Evolutionary conservation across 129 eudicot genomes (phyloP), one percentile per base, ranked within the genome.

Genomic region (Arctium lappa): DNA sequence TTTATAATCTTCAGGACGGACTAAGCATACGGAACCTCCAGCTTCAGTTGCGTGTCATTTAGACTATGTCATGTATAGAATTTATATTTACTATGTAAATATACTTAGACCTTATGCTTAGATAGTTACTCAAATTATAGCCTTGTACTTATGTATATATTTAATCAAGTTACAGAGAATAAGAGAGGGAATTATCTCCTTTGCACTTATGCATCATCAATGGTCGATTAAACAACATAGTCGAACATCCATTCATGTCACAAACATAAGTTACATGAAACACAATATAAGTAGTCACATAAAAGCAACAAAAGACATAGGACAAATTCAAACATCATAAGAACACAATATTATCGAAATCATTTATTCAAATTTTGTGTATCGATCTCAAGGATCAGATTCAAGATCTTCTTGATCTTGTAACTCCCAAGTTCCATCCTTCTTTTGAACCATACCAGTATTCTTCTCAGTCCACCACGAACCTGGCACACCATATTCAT

Each of bases 361-460:
- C 15, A 2, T 46, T 46, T 46, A 46, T 46, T 46, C 13, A 46
- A 10, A 46, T 9, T 46, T 3, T 2, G 12, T 13, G 22, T 69
- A 39, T 73, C 60, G 5, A 38, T 73, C 32, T 69, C 83, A 71
- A 0, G 50, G 69, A 33, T 82, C 86, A 18, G 30, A 86, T 63
- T 87, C 90, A 27, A 46, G 56, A 46, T 72, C 65, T 78, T 90
- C 95, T 83, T 82, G 92, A 81, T 92, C 98, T 77, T 82, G 79
- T 81, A 94, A 75, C 82, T 80, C 63, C 98, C 98, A 94, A 66
- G 84, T 73, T 42, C 97, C 98, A 84, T 92, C 91, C 2, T 27
- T 70, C 15, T 79, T 88, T 84, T 92, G 97, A 78, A 90, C 92
- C 98, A 94, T 94, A 0, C 98, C 97, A 18, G 78, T 89, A 30